These are phyloP conservation scores for Gleditsia sinensis DNA, from an alignment of 306 rosid genomes.

Conservation along the genomic window DNA sequence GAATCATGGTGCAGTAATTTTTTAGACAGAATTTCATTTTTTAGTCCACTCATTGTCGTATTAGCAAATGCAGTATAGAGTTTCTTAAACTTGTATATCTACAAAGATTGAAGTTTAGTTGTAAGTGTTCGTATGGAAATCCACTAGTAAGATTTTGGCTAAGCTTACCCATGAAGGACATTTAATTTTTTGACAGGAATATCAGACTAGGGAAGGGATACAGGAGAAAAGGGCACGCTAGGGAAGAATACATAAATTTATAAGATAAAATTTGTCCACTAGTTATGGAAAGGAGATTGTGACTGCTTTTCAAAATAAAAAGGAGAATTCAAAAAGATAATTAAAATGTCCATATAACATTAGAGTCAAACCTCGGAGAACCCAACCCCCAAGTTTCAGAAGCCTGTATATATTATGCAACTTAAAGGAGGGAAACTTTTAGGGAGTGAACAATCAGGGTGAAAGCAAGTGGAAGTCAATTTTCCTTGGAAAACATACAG, in stretches of 20 bases:
- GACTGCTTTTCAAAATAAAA: not conserved
- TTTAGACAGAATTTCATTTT: constrained; percentile 16
- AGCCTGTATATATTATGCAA: constrained; percentile 10
- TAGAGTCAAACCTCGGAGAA: constrained; percentile 18
- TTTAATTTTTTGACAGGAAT: constrained; percentile 9
- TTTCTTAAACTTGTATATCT: not conserved
- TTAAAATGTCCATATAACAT: constrained; percentile 8
- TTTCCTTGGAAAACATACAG: constrained; percentile 19
- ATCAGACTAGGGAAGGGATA: not conserved
- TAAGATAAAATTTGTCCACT: not conserved
- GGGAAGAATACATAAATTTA: not conserved
- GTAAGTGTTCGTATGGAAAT: not conserved
- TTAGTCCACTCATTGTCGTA: not conserved
- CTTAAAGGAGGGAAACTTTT: not conserved
- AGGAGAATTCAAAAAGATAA: not conserved
- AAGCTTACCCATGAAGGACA: not conserved
- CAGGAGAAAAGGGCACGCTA: not conserved
- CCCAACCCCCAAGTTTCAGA: not conserved
- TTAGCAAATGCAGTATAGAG: not conserved
- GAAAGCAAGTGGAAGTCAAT: not conserved
- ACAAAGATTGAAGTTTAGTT: constrained; percentile 2
- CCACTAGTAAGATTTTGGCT: not conserved
- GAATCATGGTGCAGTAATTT: constrained; percentile 15
- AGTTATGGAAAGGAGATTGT: not conserved
- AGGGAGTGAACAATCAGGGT: constrained; percentile 21